A percentile compares a stretch with the other conserved stretches of the same genome.
Evolutionary conservation across 2,329 filamentous ascomycete genomes (phyloP).

Genomic region (Blastomyces gilchristii): DNA sequence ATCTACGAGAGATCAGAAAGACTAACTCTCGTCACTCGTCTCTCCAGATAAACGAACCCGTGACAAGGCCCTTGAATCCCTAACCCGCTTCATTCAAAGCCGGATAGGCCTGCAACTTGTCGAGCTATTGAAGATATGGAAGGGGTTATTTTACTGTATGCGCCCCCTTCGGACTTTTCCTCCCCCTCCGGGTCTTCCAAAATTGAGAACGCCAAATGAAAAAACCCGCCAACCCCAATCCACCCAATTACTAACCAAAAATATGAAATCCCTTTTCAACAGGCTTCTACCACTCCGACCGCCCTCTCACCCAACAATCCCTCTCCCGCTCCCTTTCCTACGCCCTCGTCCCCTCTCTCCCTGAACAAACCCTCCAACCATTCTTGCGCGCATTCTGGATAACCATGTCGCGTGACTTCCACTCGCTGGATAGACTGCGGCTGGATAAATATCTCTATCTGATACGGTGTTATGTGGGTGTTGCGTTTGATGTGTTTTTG

Average conservation of each 20-base stretch:
- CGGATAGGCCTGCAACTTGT: slow-evolving; percentile 51
- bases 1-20: background rate
- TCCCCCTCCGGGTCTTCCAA: no score
- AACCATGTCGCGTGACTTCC: slow-evolving; percentile 60
- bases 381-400: slow-evolving; percentile 59
- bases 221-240: background rate
- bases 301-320: slow-evolving; percentile 73
- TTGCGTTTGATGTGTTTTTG: slow-evolving; percentile 47
- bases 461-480: slow-evolving; percentile 64
- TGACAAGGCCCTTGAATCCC: slow-evolving; percentile 64
- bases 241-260: background rate
- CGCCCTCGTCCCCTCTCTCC: slow-evolving; percentile 52
- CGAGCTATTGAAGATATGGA: slow-evolving; percentile 84
- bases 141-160: slow-evolving; percentile 77
- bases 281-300: slow-evolving; percentile 88
- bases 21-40: background rate
- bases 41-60: slow-evolving; percentile 62
- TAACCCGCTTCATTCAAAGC: slow-evolving; percentile 65
- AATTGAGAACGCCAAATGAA: background rate
- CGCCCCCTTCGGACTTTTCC: background rate
- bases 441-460: slow-evolving; percentile 91
- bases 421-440: slow-evolving; percentile 59
- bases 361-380: slow-evolving; percentile 35
- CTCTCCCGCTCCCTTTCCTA: slow-evolving; percentile 68
- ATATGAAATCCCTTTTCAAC: background rate